Evolutionary conservation across 1,284 basidiomycete genomes (phyloP), one percentile per base, ranked within the genome.

Genomic region (Tylopilus sp.): DNA sequence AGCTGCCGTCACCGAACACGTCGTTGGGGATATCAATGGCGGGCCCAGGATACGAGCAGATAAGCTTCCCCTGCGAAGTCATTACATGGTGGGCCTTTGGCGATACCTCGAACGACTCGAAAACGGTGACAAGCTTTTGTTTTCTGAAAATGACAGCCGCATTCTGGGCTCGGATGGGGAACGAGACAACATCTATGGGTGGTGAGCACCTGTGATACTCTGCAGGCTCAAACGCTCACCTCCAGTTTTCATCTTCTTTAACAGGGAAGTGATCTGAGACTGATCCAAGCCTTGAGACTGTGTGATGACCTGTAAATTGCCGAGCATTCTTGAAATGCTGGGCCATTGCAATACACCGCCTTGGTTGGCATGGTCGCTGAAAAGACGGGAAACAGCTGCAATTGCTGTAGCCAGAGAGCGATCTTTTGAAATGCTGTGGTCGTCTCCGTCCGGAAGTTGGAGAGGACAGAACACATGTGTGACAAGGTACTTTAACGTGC

Each of bases 91-190:
- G n/a, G n/a, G n/a, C n/a, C n/a, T 24, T 24, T 10, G 47, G 47
- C 12, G 76, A 75, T 6, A 73, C 71, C 61, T 83, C 80, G 49
- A 83, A 81, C 15, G 72, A 60, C 61, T 81, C 79, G 53, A 79
- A 78, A 6, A 69, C 57, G 6, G 71, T 71, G 15, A 58, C 24
- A 2, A 67, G 57, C 1, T 16, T 15, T 3, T 57, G 29, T 49
- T 69, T 77, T 18, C 71, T 73, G 16, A 82, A 61, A 18, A 82
- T 64, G 4, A 83, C 65, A 5, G 63, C 77, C 0, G 80, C 80
- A 41, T 82, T 83, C 53, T 82, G 81, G 6, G 75, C 77, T 1
- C 73, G 74, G n/a, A 83, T 72, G 38, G 70, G 63, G 33, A 79
- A 70, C 3, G 70, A 68, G 18, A 80, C 57, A 16, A 75, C 36